Evolutionary conservation across 1,284 basidiomycete species (phyloP).

Genomic region (Marasmius fiardii): DNA sequence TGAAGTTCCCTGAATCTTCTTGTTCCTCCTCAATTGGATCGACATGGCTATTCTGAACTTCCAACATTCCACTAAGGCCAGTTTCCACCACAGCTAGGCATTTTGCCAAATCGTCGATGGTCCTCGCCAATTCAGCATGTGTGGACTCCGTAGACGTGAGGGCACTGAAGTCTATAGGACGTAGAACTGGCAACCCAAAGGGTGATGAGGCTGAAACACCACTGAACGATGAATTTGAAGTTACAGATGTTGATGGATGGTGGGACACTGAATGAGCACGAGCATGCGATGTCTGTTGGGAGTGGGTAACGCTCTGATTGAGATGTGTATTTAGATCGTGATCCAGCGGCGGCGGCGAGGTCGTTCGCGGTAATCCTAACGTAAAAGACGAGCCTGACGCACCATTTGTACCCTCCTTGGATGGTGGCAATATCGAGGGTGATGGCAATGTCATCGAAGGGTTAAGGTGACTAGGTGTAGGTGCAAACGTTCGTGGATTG

Average conservation of each 20-base stretch:
- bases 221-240: constrained; percentile 18
- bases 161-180: constrained; percentile 66
- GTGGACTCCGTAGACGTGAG: constrained; percentile 63
- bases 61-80: constrained; percentile 67
- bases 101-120: constrained; percentile 75
- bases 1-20: constrained; percentile 26
- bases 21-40: constrained; percentile 60
- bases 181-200: constrained; percentile 41
- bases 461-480: constrained; percentile 38
- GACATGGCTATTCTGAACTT: constrained; percentile 31
- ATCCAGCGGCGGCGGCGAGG: constrained; percentile 35
- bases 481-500: constrained; percentile 38
- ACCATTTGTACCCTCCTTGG: constrained; percentile 5
- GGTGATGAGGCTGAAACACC: neutral
- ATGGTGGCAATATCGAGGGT: constrained; percentile 15
- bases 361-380: constrained; percentile 37
- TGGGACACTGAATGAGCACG: constrained; percentile 10
- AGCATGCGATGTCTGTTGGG: constrained; percentile 15
- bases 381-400: constrained; percentile 26
- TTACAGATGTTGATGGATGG: constrained; percentile 18
- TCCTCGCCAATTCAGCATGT: constrained; percentile 69
- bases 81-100: constrained; percentile 81
- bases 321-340: constrained; percentile 6
- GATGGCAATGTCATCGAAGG: constrained; percentile 21
- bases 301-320: constrained; percentile 15